Evolutionary conservation across 768 basidiomycete species (phyloP).

Genomic region (Fibroporia radiculosa): DNA sequence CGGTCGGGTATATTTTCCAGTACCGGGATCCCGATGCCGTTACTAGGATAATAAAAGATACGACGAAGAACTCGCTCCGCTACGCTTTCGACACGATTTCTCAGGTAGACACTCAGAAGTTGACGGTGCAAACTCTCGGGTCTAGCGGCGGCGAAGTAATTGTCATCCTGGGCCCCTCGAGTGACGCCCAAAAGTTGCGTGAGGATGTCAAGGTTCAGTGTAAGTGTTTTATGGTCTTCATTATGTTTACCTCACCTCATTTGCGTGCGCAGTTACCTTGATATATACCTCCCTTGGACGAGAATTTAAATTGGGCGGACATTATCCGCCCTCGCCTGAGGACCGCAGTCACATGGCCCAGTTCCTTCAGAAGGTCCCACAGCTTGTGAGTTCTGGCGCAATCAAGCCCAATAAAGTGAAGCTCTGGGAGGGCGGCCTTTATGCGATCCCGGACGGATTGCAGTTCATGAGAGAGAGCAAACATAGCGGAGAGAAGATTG

Average conservation of each 20-base stretch:
- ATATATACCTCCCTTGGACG: conserved; percentile 16
- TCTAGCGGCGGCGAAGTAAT: conserved; percentile 6
- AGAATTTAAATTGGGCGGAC: conserved; percentile 7
- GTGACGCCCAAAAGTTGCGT: neutral
- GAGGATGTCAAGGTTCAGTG: neutral
- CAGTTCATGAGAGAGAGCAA: conserved; percentile 23
- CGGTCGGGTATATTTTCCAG: no score
- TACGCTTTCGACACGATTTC: conserved; percentile 13
- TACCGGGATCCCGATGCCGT: conserved; percentile 24
- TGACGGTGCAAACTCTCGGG: conserved; percentile 3
- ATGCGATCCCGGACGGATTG: conserved; percentile 17
- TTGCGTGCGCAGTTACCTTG: conserved; percentile 18
- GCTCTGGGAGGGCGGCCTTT: conserved; percentile 19
- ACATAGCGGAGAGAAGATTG: conserved; percentile 24
- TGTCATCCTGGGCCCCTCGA: neutral
- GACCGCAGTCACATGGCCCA: conserved; percentile 17
- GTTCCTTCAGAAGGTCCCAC: conserved; percentile 15
- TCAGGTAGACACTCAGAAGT: neutral
- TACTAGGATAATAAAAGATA: conserved; percentile 19
- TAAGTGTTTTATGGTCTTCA: neutral
- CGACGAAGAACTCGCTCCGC: conserved; percentile 18
- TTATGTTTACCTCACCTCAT: neutral
- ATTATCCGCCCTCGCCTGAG: conserved; percentile 13
- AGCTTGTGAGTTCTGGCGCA: conserved; percentile 13
- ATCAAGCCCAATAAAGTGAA: conserved; percentile 21